A percentile compares a stretch with the other conserved stretches of the same genome.
Evolutionary conservation across 2,329 filamentous ascomycete genomes (phyloP).

Genomic region (Penicillium capsulatum): DNA sequence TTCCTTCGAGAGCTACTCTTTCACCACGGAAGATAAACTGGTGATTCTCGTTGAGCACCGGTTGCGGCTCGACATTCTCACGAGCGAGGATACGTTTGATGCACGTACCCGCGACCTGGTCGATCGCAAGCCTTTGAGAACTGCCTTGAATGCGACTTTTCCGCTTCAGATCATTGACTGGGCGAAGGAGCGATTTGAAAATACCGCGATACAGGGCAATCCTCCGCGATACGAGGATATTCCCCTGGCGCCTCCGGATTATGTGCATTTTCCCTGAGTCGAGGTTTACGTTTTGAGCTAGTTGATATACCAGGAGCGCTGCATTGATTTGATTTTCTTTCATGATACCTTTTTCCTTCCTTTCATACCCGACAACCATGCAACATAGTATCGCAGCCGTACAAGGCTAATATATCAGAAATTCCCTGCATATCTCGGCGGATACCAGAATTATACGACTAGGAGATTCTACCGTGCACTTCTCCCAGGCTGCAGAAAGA

Average conservation of each 20-base stretch:
- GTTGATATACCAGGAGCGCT: too few species aligned
- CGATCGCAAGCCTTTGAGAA: slow-evolving; percentile 8
- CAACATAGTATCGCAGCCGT: too few species aligned
- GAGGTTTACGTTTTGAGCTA: too few species aligned
- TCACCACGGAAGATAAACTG: neutral
- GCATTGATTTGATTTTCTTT: too few species aligned
- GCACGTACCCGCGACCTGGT: slow-evolving; percentile 6
- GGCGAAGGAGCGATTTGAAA: slow-evolving; percentile 2
- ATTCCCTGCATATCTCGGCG: too few species aligned
- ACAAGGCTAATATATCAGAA: too few species aligned
- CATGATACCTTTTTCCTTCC: too few species aligned
- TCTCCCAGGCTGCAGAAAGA: too few species aligned
- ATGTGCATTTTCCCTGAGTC: neutral
- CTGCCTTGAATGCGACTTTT: slow-evolving; percentile 8
- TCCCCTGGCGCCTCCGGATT: slow-evolving; percentile 10
- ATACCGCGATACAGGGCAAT: slow-evolving; percentile 1
- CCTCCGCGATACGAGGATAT: slow-evolving; percentile 14
- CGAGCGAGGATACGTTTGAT: slow-evolving; percentile 12
- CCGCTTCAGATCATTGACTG: slow-evolving; percentile 5
- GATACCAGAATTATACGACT: too few species aligned
- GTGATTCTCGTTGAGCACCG: slow-evolving; percentile 11
- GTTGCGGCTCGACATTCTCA: slow-evolving; percentile 10
- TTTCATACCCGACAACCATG: too few species aligned
- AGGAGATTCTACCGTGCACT: too few species aligned
- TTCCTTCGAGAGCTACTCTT: neutral